phyloP scores from a whole-genome alignment of 805 yeast species.

The Torulaspora franciscae region DNA sequence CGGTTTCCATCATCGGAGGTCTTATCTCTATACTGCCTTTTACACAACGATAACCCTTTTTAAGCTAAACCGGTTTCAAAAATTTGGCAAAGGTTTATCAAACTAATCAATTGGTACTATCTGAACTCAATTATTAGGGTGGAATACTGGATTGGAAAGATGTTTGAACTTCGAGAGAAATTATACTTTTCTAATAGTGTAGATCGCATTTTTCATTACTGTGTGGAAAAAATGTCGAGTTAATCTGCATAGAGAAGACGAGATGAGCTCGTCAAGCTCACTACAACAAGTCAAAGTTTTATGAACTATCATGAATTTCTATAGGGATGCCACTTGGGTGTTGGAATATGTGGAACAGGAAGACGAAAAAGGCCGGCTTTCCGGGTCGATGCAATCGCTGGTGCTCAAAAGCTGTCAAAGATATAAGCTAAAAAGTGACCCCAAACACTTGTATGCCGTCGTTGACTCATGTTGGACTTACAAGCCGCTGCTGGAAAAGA shows the following conservation, averaged over 20 bases:
- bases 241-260: neutral
- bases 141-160: neutral
- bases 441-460: slow-evolving; percentile 82
- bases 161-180: neutral
- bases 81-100: neutral
- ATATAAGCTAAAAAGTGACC: slow-evolving; percentile 53
- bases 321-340: slow-evolving; percentile 40
- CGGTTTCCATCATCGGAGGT: slow-evolving; percentile 4
- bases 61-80: neutral
- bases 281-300: neutral
- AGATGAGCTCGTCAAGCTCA: slow-evolving; percentile 1
- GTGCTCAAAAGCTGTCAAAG: slow-evolving; percentile 48
- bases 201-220: neutral
- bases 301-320: slow-evolving; percentile 29
- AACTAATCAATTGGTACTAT: too few relatives aligned
- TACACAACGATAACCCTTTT: neutral
- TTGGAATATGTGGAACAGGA: slow-evolving; percentile 32
- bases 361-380: slow-evolving; percentile 32
- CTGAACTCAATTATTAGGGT: neutral
- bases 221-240: slow-evolving; percentile 3
- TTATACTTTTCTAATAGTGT: neutral
- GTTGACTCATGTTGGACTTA: slow-evolving; percentile 73
- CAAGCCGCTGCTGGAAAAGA: slow-evolving; percentile 54
- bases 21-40: neutral
- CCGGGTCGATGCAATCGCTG: slow-evolving; percentile 52